These are phyloP conservation scores for Sclerospora graminicola DNA, from an alignment of 352 stramenopile genomes.

Conservation along the genomic window DNA sequence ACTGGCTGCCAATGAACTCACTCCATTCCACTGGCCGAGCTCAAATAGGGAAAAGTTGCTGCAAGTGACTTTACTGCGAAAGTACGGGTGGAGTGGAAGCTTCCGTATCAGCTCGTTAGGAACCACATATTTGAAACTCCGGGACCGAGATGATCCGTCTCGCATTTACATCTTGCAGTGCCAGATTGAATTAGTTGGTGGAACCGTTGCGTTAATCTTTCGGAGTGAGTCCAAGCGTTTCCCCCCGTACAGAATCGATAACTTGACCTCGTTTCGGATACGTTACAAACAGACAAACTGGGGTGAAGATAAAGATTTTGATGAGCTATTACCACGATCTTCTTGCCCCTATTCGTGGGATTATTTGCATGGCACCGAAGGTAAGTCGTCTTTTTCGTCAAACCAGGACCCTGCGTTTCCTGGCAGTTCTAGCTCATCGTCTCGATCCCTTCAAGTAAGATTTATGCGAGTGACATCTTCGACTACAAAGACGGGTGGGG, in stretches of 20 bases:
- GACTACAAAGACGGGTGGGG: slow-evolving; percentile 27
- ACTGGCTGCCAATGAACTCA: slow-evolving; percentile 58
- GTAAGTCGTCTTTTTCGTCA: slow-evolving; percentile 36
- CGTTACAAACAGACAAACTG: slow-evolving; percentile 78
- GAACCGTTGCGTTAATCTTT: slow-evolving; percentile 78
- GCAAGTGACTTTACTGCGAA: slow-evolving; percentile 76
- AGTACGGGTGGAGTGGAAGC: slow-evolving; percentile 77
- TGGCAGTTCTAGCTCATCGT: slow-evolving; percentile 39
- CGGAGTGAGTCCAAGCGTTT: slow-evolving; percentile 79
- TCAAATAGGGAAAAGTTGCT: slow-evolving; percentile 64
- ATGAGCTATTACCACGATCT: slow-evolving; percentile 58
- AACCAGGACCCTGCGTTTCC: slow-evolving; percentile 60
- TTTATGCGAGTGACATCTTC: slow-evolving; percentile 85
- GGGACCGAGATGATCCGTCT: slow-evolving; percentile 50
- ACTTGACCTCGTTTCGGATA: slow-evolving; percentile 86
- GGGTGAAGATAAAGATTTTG: slow-evolving; percentile 59
- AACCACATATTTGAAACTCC: slow-evolving; percentile 82
- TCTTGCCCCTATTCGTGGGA: slow-evolving; percentile 85
- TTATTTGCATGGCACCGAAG: slow-evolving; percentile 54
- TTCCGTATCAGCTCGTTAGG: slow-evolving; percentile 81
- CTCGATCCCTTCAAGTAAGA: slow-evolving; percentile 68
- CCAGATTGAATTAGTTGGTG: slow-evolving; percentile 78
- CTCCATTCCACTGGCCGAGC: slow-evolving; percentile 81
- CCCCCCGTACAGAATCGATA: slow-evolving; percentile 86
- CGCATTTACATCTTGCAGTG: slow-evolving; percentile 85